Conservation (phyloP, 345 rosid species). For the Salix udensis region DNA sequence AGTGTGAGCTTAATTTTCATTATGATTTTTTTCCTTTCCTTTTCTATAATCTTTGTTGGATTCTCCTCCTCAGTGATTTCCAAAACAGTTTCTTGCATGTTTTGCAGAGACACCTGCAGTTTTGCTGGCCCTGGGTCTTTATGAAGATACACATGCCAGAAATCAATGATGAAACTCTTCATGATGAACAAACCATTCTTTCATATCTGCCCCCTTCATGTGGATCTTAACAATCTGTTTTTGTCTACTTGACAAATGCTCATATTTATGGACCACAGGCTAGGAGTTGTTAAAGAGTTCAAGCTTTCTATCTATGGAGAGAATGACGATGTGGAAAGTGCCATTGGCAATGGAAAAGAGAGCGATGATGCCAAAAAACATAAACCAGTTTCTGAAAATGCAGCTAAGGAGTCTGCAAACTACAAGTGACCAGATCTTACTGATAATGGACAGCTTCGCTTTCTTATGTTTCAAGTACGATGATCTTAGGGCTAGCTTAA, state of each 20-base stretch:
- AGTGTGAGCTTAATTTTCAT: no score
- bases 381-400: conserved; percentile 56
- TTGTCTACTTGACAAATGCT: background rate
- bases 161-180: conserved; percentile 66
- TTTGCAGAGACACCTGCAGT: conserved; percentile 88
- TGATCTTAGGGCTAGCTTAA: no score
- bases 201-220: background rate
- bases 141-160: conserved; percentile 73
- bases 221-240: background rate
- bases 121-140: conserved; percentile 81
- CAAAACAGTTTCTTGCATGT: conserved; percentile 42
- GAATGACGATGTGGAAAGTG: conserved; percentile 51
- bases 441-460: conserved; percentile 42
- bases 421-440: conserved; percentile 74
- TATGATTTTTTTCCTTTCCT: no score
- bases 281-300: conserved; percentile 61
- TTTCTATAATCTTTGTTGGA: background rate
- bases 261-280: conserved; percentile 36
- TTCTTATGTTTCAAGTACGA: no score
- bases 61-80: background rate
- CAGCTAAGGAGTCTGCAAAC: conserved; percentile 35
- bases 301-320: conserved; percentile 74
- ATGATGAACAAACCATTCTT: conserved; percentile 68
- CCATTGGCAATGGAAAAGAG: conserved; percentile 37
- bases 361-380: conserved; percentile 54